These are phyloP conservation scores for Biancaea sappan DNA, from an alignment of 306 rosid genomes.

Conservation along the genomic window DNA sequence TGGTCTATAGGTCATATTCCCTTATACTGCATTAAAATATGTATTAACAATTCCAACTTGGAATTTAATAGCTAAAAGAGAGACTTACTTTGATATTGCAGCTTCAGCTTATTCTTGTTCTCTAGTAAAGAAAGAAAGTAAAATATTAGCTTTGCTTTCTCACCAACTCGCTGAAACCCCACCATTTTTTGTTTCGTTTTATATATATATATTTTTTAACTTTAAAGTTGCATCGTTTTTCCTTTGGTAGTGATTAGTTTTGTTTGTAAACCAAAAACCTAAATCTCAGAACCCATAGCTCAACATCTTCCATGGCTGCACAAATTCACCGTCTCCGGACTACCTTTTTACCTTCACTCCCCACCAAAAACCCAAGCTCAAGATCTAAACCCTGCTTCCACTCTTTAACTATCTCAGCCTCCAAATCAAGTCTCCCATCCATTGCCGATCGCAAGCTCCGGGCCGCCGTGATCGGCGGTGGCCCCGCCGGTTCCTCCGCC, in stretches of 20 bases:
- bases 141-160: background rate
- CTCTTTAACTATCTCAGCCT: constrained; percentile 40
- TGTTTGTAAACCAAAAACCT: constrained; percentile 23
- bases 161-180: background rate
- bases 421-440: constrained; percentile 44
- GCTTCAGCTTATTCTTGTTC: background rate
- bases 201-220: too few relatives aligned
- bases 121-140: background rate
- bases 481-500: constrained; percentile 91
- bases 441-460: constrained; percentile 79
- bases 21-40: constrained; percentile 11
- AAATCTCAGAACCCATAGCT: constrained; percentile 12
- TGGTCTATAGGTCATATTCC: background rate
- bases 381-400: constrained; percentile 4
- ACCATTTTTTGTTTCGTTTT: too few relatives aligned
- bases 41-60: constrained; percentile 7
- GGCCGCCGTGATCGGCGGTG: constrained; percentile 85
- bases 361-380: constrained; percentile 3
- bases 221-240: too few relatives aligned
- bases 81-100: background rate
- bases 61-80: constrained; percentile 11
- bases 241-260: background rate
- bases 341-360: constrained; percentile 27
- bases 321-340: constrained; percentile 28
- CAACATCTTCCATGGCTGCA: constrained; percentile 45